Evolutionary conservation across 306 rosid genomes (phyloP).

Genomic region (Cicer judaicum): DNA sequence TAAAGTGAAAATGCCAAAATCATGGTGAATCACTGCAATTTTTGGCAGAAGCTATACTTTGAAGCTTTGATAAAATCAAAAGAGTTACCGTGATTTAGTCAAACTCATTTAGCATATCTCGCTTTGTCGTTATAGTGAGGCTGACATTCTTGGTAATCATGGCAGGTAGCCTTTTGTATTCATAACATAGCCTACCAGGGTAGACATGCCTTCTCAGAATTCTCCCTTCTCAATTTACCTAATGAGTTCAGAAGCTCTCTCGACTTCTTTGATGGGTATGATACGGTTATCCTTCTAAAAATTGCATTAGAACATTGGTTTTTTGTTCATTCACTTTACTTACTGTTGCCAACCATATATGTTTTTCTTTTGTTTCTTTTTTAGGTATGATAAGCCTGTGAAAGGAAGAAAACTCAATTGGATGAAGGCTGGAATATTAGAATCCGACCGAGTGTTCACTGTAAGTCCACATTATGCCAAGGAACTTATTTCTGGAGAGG

Average conservation of each 20-base stretch:
- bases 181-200: slow-evolving; percentile 91
- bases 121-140: slow-evolving; percentile 3
- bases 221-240: slow-evolving; percentile 65
- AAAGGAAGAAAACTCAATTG: slow-evolving; percentile 84
- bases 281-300: slow-evolving; percentile 4
- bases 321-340: slow-evolving; percentile 8
- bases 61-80: too few species aligned
- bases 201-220: slow-evolving; percentile 60
- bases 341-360: neutral
- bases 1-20: too few species aligned
- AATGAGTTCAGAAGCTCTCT: slow-evolving; percentile 60
- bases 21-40: too few species aligned
- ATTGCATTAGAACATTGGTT: neutral
- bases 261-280: slow-evolving; percentile 82
- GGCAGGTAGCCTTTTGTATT: slow-evolving; percentile 77
- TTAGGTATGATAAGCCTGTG: slow-evolving; percentile 60
- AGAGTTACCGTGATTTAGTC: too few species aligned
- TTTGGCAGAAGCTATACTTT: too few species aligned
- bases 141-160: slow-evolving; percentile 40
- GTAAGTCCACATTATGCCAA: slow-evolving; percentile 78
- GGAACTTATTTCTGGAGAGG: slow-evolving; percentile 63
- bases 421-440: slow-evolving; percentile 83
- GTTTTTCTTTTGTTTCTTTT: slow-evolving; percentile 28
- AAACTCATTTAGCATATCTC: neutral
- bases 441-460: slow-evolving; percentile 66